Conservation (phyloP, 176 grass and related monocot genomes). For the Oryza australiensis region DNA sequence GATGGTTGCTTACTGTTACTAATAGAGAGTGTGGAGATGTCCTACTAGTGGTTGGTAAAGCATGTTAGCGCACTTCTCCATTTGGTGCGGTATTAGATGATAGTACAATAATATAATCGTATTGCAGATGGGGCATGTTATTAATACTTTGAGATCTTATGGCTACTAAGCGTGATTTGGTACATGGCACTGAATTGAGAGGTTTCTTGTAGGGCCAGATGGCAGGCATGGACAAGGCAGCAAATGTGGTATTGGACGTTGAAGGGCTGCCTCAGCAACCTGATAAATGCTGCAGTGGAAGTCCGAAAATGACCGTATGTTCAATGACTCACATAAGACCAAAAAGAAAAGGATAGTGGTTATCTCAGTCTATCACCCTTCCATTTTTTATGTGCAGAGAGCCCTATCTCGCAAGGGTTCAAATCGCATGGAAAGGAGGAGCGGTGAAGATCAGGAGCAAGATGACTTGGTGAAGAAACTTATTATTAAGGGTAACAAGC, state of each 20-base stretch:
- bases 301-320: conserved; percentile 76
- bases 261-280: conserved; percentile 64
- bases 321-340: background rate
- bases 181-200: background rate
- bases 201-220: conserved; percentile 46
- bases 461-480: conserved; percentile 71
- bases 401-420: conserved; percentile 88
- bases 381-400: conserved; percentile 50
- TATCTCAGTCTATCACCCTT: background rate
- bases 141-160: conserved; percentile 10
- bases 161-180: conserved; percentile 12
- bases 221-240: conserved; percentile 70
- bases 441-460: conserved; percentile 67
- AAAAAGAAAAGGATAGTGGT: background rate
- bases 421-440: conserved; percentile 66
- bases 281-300: conserved; percentile 88
- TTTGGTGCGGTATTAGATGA: conserved; percentile 28
- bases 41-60: conserved; percentile 19
- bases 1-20: conserved; percentile 24
- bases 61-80: conserved; percentile 6
- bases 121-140: background rate
- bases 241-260: conserved; percentile 76
- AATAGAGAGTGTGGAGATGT: conserved; percentile 27
- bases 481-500: conserved; percentile 68
- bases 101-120: conserved; percentile 3